Base-by-base conservation (phyloP, 2,329 filamentous ascomycete genomes). In the Fusarium kyushuense region DNA sequence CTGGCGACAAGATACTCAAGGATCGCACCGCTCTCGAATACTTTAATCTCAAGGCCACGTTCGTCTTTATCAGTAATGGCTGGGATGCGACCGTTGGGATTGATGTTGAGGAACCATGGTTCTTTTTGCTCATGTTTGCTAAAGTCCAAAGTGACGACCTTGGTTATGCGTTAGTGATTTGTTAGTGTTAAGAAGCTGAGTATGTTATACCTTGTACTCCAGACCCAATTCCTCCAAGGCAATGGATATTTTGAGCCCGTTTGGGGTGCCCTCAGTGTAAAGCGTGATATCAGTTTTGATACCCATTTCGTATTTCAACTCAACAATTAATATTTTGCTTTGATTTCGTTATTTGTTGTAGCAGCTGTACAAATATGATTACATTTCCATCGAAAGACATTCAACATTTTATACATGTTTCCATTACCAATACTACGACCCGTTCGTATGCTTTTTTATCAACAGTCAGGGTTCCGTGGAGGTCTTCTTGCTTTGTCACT, bases 81-180 rank as follows among this genome's bases (percentile, higher is more conserved):
- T 4, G 94, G 94, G 72, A 97, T 96, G 67, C 94, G 91, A 67
- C 94, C 94, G 78, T 97, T 97, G 66, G 94, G 94, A 79, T 97
- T 97, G 82, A 97, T 96, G 42, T 89, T 87, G 21, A 96, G 86
- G 80, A 94, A 97, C 93, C 92, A 96, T 19, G 87, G 87, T 78
- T 95, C 82, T 75, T 95, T 96, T 73, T 96, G 93, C 17, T 83
- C 85, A 76, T 93, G 92, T 6, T 38, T 49, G 16, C 17, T 27
- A 10, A 49, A 38, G 12, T 65, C 91, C 90, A 69, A 78, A 81
- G 54, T 49, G 5, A 49, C 23, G 5, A 96, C 85, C 17, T 91
- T 84, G 70, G 96, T 89, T 46, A 86, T 82, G 54, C 89, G 86
- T 45, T 6, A 49, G 46, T 23, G n/a, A 17, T 16, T 17, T 4